Evolutionary conservation across 371 early-diverging fungal genomes (phyloP), one percentile per base, ranked within the genome.

Genomic region (Zychaea mexicana): DNA sequence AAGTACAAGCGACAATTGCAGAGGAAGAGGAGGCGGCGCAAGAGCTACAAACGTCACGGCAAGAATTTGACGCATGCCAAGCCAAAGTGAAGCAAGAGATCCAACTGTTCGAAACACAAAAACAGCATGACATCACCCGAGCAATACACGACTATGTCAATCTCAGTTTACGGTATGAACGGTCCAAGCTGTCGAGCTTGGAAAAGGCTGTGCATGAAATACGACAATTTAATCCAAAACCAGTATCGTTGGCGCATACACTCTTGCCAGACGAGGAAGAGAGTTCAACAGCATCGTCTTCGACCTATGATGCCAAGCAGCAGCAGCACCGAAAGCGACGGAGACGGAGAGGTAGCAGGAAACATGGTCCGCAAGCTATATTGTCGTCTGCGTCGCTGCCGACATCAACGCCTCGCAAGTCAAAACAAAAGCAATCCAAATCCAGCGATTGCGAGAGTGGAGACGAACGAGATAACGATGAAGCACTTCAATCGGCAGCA

Each of bases 21-120:
- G 87, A 87, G 52, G 85, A 84, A 54, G 74, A 71, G 56, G 72
- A 81, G 58, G 85, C 85, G 2, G 75, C 67, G n/a, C 70, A 66
- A 24, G 70, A 60, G 12, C 46, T 85, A 33, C 72, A 76, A 8
- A 63, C 67, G 33, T 66, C 65, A 1, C 64, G 77, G 21, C 62
- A 74, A 21, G 69, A 72, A 19, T 84, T 84, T 64, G 79, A 82
- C 60, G 64, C 57, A 33, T 74, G 76, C 27, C 85, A 87, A 45
- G 69, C 62, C 21, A 72, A 73, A 19, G 85, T 83, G 10, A 84
- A 82, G 22, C 67, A 81, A 19, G 87, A 87, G 38, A 72, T 87
- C 15, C 61, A 76, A 36, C 64, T 80, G 10, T 84, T 85, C 45
- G 87, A 85, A 46, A 66, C 67, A 9, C 83, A 82, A 52, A 85